Evolutionary conservation across 2,329 filamentous ascomycete genomes (phyloP), one percentile per base, ranked within the genome.

Genomic region (Sporothrix brasiliensis): DNA sequence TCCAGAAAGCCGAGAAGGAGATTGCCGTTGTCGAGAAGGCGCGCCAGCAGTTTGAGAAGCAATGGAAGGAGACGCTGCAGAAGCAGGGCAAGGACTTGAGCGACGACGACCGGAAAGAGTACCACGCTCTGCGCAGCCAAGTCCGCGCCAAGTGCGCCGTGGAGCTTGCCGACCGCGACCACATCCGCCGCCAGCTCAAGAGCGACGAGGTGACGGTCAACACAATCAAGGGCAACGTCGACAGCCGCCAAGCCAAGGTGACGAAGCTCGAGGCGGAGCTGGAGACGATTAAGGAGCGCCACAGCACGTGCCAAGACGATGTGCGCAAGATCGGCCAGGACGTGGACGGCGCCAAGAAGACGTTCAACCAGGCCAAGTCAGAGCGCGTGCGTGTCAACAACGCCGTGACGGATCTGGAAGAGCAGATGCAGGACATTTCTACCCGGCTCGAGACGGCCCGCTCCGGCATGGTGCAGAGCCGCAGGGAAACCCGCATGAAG

Each of bases 151-250:
- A 90, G 74, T 91, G 92, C 39, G 91, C 93, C 9, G 86, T 88
- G 10, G 92, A 97, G 75, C 92, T 95, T 77, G 87, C 90, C 74
- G 92, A 92, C 75, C 85, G 97, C 52, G 92, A 96, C 79, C 92
- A 93, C 73, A 86, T 97, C n/a, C 87, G 89, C 70, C 92, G 94
- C 27, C 93, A 97, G 77, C 86, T 93, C 72, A 97, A 94, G 80
- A 95, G 93, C 0, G 94, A 98, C 76, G 91, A 94, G 73, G 93
- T 96, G 72, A 95, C 93, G 0, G 91, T 94, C 72, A 94, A 92
- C 76, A 97, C 91, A 73, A 84, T 98, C 73, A 94, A 92, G 79
- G 92, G 92, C 77, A 97, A 93, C 78, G 90, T 97, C 44, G 93
- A 97, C 74, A 89, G 86, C 69, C 88, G 90, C 19, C 86, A 95